Evolutionary conservation across 441 rosid species (phyloP).

Genomic region (Pelargonium australe): DNA sequence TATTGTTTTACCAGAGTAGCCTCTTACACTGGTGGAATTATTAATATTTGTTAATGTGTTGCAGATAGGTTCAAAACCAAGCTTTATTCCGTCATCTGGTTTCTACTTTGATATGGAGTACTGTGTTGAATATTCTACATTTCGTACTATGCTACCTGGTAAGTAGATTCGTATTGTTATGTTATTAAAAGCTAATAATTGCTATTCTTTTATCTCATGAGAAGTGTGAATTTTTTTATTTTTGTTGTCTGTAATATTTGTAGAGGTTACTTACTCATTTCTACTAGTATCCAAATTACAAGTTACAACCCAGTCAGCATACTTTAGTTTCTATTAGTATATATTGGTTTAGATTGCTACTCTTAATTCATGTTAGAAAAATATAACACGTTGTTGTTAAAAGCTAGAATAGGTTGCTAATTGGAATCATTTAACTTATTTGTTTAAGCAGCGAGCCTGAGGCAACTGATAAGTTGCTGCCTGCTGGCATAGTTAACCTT

Average conservation of each 20-base stretch:
- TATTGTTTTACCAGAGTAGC: slow-evolving; percentile 16
- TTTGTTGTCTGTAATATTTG: neutral
- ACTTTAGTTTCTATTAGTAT: neutral
- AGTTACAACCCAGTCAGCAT: neutral
- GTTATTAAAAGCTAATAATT: neutral
- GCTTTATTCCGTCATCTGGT: slow-evolving; percentile 22
- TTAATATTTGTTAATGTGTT: neutral
- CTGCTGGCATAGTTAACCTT: neutral
- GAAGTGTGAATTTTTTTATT: neutral
- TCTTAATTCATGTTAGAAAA: slow-evolving; percentile 4
- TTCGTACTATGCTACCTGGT: slow-evolving; percentile 45
- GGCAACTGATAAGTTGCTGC: neutral
- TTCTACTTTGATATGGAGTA: slow-evolving; percentile 43
- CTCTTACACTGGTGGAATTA: neutral
- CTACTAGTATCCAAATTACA: neutral
- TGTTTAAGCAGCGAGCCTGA: neutral
- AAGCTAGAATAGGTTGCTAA: neutral
- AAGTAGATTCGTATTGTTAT: neutral
- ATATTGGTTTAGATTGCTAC: neutral
- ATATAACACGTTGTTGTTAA: neutral
- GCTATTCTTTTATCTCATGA: slow-evolving; percentile 11
- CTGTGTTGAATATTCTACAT: slow-evolving; percentile 45
- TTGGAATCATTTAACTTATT: neutral
- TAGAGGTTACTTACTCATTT: neutral
- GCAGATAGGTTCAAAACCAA: slow-evolving; percentile 17